Evolutionary conservation across 108 stramenopile species (phyloP).

Genomic region (Ochromonas danica): DNA sequence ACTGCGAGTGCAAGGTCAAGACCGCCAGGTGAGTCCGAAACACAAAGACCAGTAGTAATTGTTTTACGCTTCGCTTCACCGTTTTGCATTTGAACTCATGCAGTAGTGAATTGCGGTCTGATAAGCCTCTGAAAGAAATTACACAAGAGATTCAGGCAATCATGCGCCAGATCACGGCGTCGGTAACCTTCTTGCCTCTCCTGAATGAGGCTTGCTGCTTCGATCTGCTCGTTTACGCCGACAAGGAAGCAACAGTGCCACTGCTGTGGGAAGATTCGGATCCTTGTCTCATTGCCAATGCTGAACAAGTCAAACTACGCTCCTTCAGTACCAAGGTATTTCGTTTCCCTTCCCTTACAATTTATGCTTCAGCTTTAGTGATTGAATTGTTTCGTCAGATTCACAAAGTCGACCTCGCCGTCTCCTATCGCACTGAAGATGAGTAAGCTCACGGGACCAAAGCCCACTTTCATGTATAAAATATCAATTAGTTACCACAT

Average conservation of each 20-base stretch:
- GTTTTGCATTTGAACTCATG: constrained; percentile 68
- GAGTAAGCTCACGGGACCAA: too few relatives aligned
- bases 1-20: background rate
- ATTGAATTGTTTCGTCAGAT: too few relatives aligned
- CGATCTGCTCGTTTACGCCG: constrained; percentile 91
- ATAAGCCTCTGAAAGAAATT: constrained; percentile 86
- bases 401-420: constrained; percentile 28
- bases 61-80: too few relatives aligned
- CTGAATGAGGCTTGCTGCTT: constrained; percentile 94
- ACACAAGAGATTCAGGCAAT: constrained; percentile 92
- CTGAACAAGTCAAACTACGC: constrained; percentile 83
- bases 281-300: constrained; percentile 90
- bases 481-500: too few relatives aligned
- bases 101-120: constrained; percentile 65
- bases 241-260: constrained; percentile 78
- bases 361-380: background rate
- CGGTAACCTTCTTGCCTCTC: constrained; percentile 91
- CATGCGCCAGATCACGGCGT: constrained; percentile 95
- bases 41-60: background rate
- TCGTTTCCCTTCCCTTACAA: background rate
- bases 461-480: too few relatives aligned
- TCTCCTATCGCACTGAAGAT: constrained; percentile 21
- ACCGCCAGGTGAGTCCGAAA: background rate
- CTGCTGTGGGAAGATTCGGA: constrained; percentile 93
- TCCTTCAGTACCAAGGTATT: constrained; percentile 83